These are phyloP conservation scores for Pythium aristosporum DNA, from an alignment of 352 stramenopile genomes.

Conservation along the genomic window DNA sequence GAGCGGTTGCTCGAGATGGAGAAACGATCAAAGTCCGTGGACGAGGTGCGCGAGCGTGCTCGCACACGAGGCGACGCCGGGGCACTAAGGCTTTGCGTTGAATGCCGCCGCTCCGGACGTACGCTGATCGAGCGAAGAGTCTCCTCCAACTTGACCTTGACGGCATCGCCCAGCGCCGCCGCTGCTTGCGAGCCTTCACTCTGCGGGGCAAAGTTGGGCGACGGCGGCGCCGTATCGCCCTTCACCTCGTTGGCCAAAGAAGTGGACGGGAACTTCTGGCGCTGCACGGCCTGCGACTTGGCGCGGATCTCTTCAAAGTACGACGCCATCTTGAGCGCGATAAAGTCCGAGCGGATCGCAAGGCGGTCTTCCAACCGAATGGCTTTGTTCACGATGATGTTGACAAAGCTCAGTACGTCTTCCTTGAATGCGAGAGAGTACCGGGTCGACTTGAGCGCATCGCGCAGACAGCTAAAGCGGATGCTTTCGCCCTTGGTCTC, in stretches of 20 bases:
- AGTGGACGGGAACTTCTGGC: constrained; percentile 58
- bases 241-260: not conserved
- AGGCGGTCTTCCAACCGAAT: constrained; percentile 80
- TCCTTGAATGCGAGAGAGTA: constrained; percentile 89
- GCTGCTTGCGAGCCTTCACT: constrained; percentile 10
- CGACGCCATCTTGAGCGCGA: constrained; percentile 78
- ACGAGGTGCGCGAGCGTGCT: constrained; percentile 8
- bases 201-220: constrained; percentile 1
- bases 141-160: constrained; percentile 18
- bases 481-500: constrained; percentile 78
- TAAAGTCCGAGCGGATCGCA: constrained; percentile 82
- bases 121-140: constrained; percentile 12
- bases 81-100: constrained; percentile 14
- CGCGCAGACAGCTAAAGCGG: constrained; percentile 78
- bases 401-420: constrained; percentile 87
- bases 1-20: constrained; percentile 20
- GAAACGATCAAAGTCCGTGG: constrained; percentile 23
- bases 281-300: constrained; percentile 78
- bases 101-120: constrained; percentile 7
- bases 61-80: constrained; percentile 20
- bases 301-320: constrained; percentile 88
- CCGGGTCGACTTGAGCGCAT: constrained; percentile 77
- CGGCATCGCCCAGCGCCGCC: constrained; percentile 12
- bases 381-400: constrained; percentile 89
- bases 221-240: constrained; percentile 16